Evolutionary conservation across 352 stramenopile species (phyloP).

Genomic region (Globisporangium okanoganense): DNA sequence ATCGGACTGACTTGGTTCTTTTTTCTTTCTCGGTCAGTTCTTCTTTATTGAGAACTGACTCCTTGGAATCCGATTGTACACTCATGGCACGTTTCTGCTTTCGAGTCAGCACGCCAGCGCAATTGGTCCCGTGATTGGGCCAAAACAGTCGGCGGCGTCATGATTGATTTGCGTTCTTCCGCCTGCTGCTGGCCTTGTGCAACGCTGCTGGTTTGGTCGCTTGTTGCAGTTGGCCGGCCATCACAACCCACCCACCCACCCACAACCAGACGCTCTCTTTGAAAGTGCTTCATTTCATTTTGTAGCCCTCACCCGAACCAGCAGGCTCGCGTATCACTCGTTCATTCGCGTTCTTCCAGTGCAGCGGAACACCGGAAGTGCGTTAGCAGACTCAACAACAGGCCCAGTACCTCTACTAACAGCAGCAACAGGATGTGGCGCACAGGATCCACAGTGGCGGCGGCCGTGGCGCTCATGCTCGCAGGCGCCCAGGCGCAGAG

Average conservation of each 20-base stretch:
- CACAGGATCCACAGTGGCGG: neutral
- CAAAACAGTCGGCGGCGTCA: neutral
- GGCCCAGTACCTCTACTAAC: too few relatives aligned
- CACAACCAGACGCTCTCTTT: neutral
- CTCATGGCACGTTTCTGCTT: neutral
- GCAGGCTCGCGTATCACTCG: neutral
- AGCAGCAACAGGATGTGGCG: slow-evolving; percentile 4
- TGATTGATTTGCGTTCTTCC: neutral
- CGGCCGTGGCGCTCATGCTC: slow-evolving; percentile 19
- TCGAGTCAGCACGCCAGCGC: slow-evolving; percentile 1
- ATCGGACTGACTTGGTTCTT: neutral
- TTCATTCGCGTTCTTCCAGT: neutral
- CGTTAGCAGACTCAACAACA: neutral
- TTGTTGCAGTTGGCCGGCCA: neutral
- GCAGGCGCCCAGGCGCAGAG: slow-evolving; percentile 17
- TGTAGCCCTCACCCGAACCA: neutral
- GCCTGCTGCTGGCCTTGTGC: neutral
- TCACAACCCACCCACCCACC: neutral
- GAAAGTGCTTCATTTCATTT: neutral
- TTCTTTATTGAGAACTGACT: slow-evolving; percentile 3
- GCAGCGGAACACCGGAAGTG: slow-evolving; percentile 9
- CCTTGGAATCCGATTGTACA: neutral
- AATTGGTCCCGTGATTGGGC: neutral
- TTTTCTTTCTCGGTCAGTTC: neutral
- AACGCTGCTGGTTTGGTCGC: neutral